Evolutionary conservation across 2,329 filamentous ascomycete species (phyloP).

Genomic region (Remersonia thermophila): DNA sequence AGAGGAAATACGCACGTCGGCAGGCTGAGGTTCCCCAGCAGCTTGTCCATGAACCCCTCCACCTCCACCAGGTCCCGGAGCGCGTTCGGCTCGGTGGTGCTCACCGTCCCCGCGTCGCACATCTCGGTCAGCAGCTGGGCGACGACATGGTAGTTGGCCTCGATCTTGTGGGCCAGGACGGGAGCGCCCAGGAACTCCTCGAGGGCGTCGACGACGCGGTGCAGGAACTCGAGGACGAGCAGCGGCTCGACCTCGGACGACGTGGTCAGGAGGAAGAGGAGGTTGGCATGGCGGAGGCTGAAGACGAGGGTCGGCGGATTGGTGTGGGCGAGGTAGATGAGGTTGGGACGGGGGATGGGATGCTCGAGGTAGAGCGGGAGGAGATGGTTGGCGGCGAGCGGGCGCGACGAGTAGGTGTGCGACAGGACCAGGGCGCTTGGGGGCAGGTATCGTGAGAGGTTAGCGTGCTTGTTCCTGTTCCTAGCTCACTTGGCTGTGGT

Average conservation of each 20-base stretch:
- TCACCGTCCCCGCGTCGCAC: slow-evolving; percentile 85
- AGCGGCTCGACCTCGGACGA: slow-evolving; percentile 81
- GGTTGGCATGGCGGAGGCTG: slow-evolving; percentile 72
- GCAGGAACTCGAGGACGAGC: slow-evolving; percentile 84
- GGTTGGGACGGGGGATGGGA: slow-evolving; percentile 65
- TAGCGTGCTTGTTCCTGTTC: not conserved
- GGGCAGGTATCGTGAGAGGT: slow-evolving; percentile 13
- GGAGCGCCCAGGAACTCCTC: slow-evolving; percentile 91
- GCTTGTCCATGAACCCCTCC: slow-evolving; percentile 76
- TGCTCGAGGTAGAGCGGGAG: slow-evolving; percentile 81
- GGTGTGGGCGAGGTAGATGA: slow-evolving; percentile 73
- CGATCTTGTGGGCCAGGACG: slow-evolving; percentile 73
- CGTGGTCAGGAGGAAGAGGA: slow-evolving; percentile 76
- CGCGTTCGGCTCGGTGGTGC: slow-evolving; percentile 86
- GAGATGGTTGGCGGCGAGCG: slow-evolving; percentile 61
- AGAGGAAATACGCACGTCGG: slow-evolving; percentile 44
- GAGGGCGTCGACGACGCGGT: slow-evolving; percentile 81
- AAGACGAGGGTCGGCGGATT: slow-evolving; percentile 82
- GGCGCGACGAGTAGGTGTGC: slow-evolving; percentile 75
- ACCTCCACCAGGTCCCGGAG: slow-evolving; percentile 85
- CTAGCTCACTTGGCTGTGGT: not conserved
- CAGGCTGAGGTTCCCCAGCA: slow-evolving; percentile 76
- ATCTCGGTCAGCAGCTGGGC: slow-evolving; percentile 90
- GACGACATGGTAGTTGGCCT: slow-evolving; percentile 82
- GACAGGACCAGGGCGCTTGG: slow-evolving; percentile 73